A percentile compares a stretch with the other conserved stretches of the same genome.
phyloP scores from a whole-genome alignment of 805 yeast species.

The Saccharomycopsis vini region DNA sequence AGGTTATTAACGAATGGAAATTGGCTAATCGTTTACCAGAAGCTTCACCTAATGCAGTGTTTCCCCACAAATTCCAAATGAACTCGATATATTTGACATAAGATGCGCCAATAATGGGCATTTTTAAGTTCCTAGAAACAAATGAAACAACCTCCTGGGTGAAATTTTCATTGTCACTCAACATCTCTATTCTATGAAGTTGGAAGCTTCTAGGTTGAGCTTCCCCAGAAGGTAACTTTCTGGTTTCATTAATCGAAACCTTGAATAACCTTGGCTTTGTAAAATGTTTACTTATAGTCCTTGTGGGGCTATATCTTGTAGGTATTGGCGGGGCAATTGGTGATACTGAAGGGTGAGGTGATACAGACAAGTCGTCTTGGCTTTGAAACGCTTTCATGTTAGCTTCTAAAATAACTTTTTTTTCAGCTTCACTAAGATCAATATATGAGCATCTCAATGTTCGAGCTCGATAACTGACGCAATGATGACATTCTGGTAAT shows the following conservation, averaged over 20 bases:
- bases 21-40: not conserved
- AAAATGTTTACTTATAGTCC: too few species aligned
- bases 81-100: constrained; percentile 3
- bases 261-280: too few species aligned
- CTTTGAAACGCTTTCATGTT: not conserved
- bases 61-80: constrained; percentile 11
- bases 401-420: constrained; percentile 4
- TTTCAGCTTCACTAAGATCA: constrained; percentile 9
- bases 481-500: constrained; percentile 48
- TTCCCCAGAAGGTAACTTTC: too few species aligned
- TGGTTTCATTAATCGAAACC: too few species aligned
- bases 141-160: constrained; percentile 1
- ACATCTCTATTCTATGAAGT: constrained; percentile 1
- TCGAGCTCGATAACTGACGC: constrained; percentile 25
- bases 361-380: too few species aligned
- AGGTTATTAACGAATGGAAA: constrained; percentile 13
- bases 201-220: not conserved
- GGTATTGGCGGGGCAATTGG: too few species aligned
- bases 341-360: too few species aligned
- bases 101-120: constrained; percentile 7
- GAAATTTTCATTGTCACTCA: not conserved
- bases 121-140: constrained; percentile 8
- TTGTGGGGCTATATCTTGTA: too few species aligned
- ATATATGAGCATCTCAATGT: constrained; percentile 13
- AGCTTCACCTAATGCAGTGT: constrained; percentile 7